These are phyloP conservation scores for Tylopilus plumbeoviolaceoides DNA, from an alignment of 768 basidiomycete species.

Conservation along the genomic window DNA sequence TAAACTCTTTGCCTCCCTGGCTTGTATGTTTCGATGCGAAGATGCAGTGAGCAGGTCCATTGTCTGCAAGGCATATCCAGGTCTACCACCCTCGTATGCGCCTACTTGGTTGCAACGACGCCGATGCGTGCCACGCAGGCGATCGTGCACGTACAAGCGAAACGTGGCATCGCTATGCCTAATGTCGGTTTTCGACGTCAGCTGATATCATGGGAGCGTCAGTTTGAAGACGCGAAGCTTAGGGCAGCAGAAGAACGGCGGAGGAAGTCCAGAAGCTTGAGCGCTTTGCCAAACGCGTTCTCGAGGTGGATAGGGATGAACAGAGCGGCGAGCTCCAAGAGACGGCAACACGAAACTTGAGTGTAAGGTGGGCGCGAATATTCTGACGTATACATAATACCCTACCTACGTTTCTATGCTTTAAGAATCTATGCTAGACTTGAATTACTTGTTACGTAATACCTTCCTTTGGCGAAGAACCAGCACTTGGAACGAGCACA, in stretches of 20 bases:
- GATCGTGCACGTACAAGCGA: constrained; percentile 49
- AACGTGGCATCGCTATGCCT: constrained; percentile 58
- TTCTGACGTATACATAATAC: neutral
- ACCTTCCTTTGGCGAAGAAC: neutral
- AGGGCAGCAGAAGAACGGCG: constrained; percentile 16
- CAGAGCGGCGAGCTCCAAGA: neutral
- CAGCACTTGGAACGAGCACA: constrained; percentile 4
- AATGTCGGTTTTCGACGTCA: constrained; percentile 67
- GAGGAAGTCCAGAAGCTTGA: constrained; percentile 5
- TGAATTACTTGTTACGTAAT: constrained; percentile 17
- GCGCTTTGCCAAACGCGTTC: constrained; percentile 4
- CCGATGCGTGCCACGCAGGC: constrained; percentile 52
- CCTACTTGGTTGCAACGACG: constrained; percentile 55
- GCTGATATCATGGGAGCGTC: constrained; percentile 37
- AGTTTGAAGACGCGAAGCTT: constrained; percentile 26
- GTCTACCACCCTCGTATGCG: constrained; percentile 71
- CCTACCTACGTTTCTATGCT: neutral
- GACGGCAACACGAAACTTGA: neutral
- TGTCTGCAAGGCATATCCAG: constrained; percentile 74
- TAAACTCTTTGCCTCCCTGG: neutral
- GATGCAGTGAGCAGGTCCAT: constrained; percentile 52
- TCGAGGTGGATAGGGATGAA: constrained; percentile 17
- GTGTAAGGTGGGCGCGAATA: neutral
- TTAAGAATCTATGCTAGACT: neutral
- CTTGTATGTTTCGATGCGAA: neutral